Percentiles rank a stretch among this genome's conserved stretches.
These are phyloP conservation scores for Metschnikowia noctiluminum DNA, from an alignment of 805 yeast genomes.

Conservation along the genomic window DNA sequence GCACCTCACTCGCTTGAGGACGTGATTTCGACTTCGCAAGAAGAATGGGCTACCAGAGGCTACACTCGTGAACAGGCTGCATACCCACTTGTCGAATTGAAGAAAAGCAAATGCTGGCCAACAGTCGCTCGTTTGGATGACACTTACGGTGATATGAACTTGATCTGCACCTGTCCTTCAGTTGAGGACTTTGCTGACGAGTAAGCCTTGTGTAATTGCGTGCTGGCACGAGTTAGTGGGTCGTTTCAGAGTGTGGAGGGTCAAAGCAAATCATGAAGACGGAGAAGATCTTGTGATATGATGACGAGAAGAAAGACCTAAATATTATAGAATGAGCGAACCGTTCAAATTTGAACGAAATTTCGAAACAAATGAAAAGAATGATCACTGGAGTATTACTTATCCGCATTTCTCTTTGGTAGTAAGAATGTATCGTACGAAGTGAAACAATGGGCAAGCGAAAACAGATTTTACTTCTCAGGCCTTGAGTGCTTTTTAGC, in stretches of 20 bases:
- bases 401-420: no score
- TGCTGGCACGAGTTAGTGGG: not conserved
- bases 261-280: not conserved
- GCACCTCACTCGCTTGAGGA: slow-evolving; percentile 92
- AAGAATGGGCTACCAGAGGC: slow-evolving; percentile 81
- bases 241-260: not conserved
- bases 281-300: not conserved
- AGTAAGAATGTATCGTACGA: no score
- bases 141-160: slow-evolving; percentile 87
- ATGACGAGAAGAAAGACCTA: no score
- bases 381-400: no score
- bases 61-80: slow-evolving; percentile 93
- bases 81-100: slow-evolving; percentile 77
- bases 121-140: slow-evolving; percentile 90
- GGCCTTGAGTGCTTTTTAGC: no score
- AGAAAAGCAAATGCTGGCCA: slow-evolving; percentile 88
- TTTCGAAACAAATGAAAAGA: no score
- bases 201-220: not conserved
- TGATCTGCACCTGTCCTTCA: slow-evolving; percentile 90
- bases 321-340: no score
- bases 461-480: no score
- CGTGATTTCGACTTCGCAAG: slow-evolving; percentile 52
- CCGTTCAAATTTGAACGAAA: no score
- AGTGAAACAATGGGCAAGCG: no score
- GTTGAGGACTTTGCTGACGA: slow-evolving; percentile 64